Percentiles rank a stretch among this genome's conserved stretches.
phyloP scores from a whole-genome alignment of 352 stramenopile genomes.

The Pythium utonaiense region DNA sequence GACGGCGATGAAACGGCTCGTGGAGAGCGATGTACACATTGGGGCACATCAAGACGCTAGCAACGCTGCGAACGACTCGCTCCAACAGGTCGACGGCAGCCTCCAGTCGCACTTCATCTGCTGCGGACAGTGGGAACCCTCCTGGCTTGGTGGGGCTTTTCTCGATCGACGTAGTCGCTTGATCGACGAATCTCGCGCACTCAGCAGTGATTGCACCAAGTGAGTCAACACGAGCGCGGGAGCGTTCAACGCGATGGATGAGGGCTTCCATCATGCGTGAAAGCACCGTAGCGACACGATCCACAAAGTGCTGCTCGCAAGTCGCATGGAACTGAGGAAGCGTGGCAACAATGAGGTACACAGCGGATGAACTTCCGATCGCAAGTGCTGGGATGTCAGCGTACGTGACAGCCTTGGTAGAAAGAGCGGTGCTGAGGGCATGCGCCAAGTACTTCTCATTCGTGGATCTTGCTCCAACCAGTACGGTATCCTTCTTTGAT shows the following conservation, averaged over 20 bases:
- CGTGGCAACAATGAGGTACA: conserved; percentile 40
- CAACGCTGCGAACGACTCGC: conserved; percentile 31
- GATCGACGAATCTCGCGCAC: conserved; percentile 27
- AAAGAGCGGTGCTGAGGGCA: conserved; percentile 36
- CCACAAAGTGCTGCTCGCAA: conserved; percentile 53
- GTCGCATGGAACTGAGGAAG: conserved; percentile 37
- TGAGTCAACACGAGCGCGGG: conserved; percentile 28
- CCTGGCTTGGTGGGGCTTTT: not conserved
- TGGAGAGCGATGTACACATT: conserved; percentile 64
- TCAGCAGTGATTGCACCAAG: conserved; percentile 25
- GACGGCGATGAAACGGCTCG: conserved; percentile 39
- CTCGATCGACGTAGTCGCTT: not conserved
- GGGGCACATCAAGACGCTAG: conserved; percentile 28
- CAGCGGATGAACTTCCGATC: conserved; percentile 11
- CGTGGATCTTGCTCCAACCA: not conserved
- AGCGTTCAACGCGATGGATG: conserved; percentile 38
- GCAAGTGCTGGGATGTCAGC: conserved; percentile 29
- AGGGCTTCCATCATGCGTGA: conserved; percentile 36
- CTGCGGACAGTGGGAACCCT: conserved; percentile 19
- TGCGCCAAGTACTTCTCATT: conserved; percentile 49
- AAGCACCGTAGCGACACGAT: conserved; percentile 32
- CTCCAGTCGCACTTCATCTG: conserved; percentile 49
- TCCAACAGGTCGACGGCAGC: conserved; percentile 32
- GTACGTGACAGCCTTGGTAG: conserved; percentile 29
- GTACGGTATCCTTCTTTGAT: not conserved